Evolutionary conservation across 371 early-diverging fungal species (phyloP), one percentile per base, ranked within the genome.

Genomic region (Mucor piriformis): DNA sequence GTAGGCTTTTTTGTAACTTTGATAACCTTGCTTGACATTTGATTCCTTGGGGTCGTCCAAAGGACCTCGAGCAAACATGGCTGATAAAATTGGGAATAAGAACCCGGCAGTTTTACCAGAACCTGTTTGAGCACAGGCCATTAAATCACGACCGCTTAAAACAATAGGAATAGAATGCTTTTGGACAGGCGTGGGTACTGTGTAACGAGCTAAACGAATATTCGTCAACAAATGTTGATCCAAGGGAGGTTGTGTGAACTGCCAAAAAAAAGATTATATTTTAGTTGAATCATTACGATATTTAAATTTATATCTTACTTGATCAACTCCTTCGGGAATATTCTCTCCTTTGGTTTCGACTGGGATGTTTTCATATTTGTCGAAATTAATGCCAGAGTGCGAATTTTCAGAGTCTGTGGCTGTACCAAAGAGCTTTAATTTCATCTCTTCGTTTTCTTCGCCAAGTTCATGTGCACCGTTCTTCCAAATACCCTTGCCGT

Each of bases 361-460:
- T 8, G 98, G 98, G 53, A 98, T 98, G 70, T 95, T 91, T 54
- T 95, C 93, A 76, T 98, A 98, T 66, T 94, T 95, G 53, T 93
- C 93, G 88, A 97, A 97, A 79, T 97, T 96, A 77, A 97, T 96
- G 16, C 98, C 98, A 21, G 92, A 88, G 71, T 83, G 82, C 67
- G 78, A 81, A 42, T 80, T 82, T 60, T 91, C 90, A 47, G 73
- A 73, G 43, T 89, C 88, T 21, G 88, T 84, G 6, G 84, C 72
- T n/a, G 69, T 66, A 18, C 95, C 94, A 66, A 83, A 96, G 6
- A 96, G 64, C 20, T 79, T 72, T 24, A 67, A 25, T 54, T 82
- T 79, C 6, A 76, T 37, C n/a, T 67, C 65, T 18, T 57, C 66
- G 56, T 77, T 72, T 18, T 57, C 23, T 3, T 66, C 69, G 2